Evolutionary conservation across 2,329 filamentous ascomycete species (phyloP), one percentile per base, ranked within the genome.

Genomic region (Microascus cirrosus): DNA sequence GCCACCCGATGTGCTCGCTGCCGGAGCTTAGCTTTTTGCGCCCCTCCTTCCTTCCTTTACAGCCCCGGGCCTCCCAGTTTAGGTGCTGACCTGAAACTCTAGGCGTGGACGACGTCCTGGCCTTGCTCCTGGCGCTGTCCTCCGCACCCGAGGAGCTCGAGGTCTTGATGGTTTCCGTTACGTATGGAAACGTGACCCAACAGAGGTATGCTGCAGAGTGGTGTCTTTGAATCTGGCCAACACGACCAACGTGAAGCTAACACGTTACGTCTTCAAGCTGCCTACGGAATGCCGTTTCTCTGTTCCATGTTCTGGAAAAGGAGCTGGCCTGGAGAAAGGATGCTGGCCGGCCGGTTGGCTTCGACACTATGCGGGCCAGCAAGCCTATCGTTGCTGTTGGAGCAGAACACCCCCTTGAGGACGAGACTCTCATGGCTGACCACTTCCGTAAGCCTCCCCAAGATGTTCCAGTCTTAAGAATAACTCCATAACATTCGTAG

Each of bases 121-220:
- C 91, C 53, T 81, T 97, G 70, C 79, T 99, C 36, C 79, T 97
- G 55, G 92, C 94, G 3, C 82, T 97, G 60, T 87, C 90, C 57
- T 85, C 90, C 36, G 84, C 82, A 25, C 81, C 87, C 0, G 88
- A 95, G 64, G 93, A 97, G 67, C 77, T 97, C 24, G 90, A 97
- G 69, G 77, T 97, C 39, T 72, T 89, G 53, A 80, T 97, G 71
- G 79, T 99, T 59, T 95, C 91, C 1, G 80, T 96, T 60, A 96
- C 92, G 1, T 96, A 94, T 70, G 94, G 94, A 59, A 99, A 99
- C 68, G 89, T 97, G 24, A 85, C 92, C 63, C 83, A 96, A 18
- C 80, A 91, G 61, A 92, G 84, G 88, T 90, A 70, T 24, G 45
- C 22, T 42, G 36, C 36, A 4, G 28, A 18, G 18, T 20, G n/a